Base-by-base conservation (phyloP, 805 yeast genomes). In the Teunomyces tritomae region DNA sequence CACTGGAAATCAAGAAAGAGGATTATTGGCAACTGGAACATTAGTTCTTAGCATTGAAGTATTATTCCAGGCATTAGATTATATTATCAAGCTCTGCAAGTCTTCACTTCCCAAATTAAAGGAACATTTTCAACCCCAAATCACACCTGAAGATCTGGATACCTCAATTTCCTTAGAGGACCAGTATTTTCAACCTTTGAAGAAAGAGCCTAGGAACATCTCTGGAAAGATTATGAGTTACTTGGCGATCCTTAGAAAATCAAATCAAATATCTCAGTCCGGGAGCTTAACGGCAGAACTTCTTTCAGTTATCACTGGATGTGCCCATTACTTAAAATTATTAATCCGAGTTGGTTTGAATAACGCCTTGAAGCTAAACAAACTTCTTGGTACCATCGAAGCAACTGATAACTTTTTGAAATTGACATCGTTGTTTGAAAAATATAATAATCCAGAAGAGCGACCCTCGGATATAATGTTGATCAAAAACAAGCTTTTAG, bases 161-260 rank as follows among this genome's bases (percentile, higher is more conserved):
- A 39, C 46, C 4, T 44, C 48, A 9, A 28, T 39, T 4, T 40
- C 47, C 4, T 28, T 51, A 9, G 65, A 61, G 14, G 57, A 56
- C 16, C 62, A 65, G 45, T 65, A 61, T 50, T 74, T 63, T 53
- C 77, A 57, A 56, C 65, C 58, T 4, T 59, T 80, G 32, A 67
- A 69, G 27, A 79, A 71, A 47, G 89, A 88, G 65, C 97, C 99
- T 9, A 78, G 96, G 60, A 87, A 87, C 44, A 76, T 94, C 43
- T 87, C 96, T 7, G 90, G 96, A 5, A 91, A 90, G 62, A 76
- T 94, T 6, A 91, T 94, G 85, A 83, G 89, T 43, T 92, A 89
- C 67, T 76, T 94, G 62, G 90, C 96, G 0, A 76, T 89, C 29
- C 68, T 94, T 37, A 76, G 97, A 51, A 89, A 88, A 58, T 73